A percentile compares a stretch with the other conserved stretches of the same genome.
phyloP scores from a whole-genome alignment of 371 early-diverging fungal genomes.

The Actinomortierella ambigua region DNA sequence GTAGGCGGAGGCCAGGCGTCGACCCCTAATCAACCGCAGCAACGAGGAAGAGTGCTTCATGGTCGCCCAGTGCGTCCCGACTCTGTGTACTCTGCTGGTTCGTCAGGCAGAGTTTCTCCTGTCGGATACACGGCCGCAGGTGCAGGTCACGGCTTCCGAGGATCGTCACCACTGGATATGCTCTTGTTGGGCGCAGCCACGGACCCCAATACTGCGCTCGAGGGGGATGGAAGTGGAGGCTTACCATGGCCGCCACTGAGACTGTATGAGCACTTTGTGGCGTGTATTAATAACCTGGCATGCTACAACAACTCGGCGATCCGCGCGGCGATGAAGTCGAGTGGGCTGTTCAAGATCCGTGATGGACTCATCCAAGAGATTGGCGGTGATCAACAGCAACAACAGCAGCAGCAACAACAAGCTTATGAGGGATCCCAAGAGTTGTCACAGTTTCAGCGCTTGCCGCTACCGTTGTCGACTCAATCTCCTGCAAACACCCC shows the following conservation, averaged over 20 bases:
- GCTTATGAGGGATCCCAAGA: too few relatives aligned
- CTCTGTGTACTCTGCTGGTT: too few relatives aligned
- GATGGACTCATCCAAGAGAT: conserved; percentile 45
- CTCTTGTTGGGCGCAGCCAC: background rate
- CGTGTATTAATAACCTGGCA: conserved; percentile 47
- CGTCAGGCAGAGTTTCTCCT: too few relatives aligned
- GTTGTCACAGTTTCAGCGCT: too few relatives aligned
- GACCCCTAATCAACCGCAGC: background rate
- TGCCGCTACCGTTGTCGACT: too few relatives aligned
- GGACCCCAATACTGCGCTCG: background rate
- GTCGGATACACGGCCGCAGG: background rate
- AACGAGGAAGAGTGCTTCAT: background rate
- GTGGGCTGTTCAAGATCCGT: conserved; percentile 49
- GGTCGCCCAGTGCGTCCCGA: too few relatives aligned
- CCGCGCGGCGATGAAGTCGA: conserved; percentile 49
- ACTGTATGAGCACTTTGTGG: conserved; percentile 47
- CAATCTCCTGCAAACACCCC: too few relatives aligned
- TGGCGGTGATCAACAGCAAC: conserved; percentile 8
- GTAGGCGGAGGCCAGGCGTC: conserved; percentile 5
- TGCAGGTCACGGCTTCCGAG: conserved; percentile 1
- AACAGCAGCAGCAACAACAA: background rate
- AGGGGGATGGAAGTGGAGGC: conserved; percentile 5
- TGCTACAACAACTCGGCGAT: conserved; percentile 49
- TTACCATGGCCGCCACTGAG: conserved; percentile 38
- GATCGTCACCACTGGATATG: too few relatives aligned